phyloP scores from a whole-genome alignment of 768 basidiomycete genomes.

The Suillus variegatus region DNA sequence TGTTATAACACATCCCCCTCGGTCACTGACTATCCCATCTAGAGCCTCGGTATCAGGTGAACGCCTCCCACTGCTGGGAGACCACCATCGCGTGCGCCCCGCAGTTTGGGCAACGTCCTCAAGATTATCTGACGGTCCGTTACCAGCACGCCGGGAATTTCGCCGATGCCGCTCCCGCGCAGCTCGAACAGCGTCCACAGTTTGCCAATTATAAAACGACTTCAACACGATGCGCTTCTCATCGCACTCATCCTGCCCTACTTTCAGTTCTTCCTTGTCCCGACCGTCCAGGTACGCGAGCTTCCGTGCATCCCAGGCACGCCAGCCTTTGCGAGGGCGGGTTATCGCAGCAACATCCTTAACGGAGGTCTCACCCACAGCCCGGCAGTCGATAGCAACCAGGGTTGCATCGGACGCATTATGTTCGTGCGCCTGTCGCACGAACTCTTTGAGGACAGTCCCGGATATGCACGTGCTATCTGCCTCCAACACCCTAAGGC shows the following conservation, averaged over 20 bases:
- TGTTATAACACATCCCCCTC: conserved; percentile 72
- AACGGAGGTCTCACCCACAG: conserved; percentile 59
- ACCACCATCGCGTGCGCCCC: conserved; percentile 34
- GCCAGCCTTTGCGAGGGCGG: conserved; percentile 74
- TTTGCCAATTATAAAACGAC: conserved; percentile 87
- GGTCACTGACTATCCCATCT: conserved; percentile 38
- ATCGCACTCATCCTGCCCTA: conserved; percentile 84
- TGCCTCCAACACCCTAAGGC: conserved; percentile 67
- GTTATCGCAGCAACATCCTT: conserved; percentile 60
- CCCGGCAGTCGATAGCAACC: conserved; percentile 77
- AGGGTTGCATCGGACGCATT: conserved; percentile 52
- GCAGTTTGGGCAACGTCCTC: conserved; percentile 26
- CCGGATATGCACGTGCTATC: conserved; percentile 79
- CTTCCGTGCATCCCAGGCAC: conserved; percentile 69
- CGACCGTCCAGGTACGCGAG: conserved; percentile 70
- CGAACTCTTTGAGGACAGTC: conserved; percentile 64
- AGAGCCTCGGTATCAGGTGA: conserved; percentile 54
- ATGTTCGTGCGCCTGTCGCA: conserved; percentile 53
- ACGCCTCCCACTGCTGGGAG: conserved; percentile 49
- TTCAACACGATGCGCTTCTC: conserved; percentile 71
- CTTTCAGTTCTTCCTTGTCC: conserved; percentile 64
- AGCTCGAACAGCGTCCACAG: conserved; percentile 72
- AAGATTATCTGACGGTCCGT: conserved; percentile 34
- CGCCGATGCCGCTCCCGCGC: conserved; percentile 70
- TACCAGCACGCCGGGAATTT: conserved; percentile 45